phyloP scores from a whole-genome alignment of 257 asterid genomes.

The Lithospermum erythrorhizon region DNA sequence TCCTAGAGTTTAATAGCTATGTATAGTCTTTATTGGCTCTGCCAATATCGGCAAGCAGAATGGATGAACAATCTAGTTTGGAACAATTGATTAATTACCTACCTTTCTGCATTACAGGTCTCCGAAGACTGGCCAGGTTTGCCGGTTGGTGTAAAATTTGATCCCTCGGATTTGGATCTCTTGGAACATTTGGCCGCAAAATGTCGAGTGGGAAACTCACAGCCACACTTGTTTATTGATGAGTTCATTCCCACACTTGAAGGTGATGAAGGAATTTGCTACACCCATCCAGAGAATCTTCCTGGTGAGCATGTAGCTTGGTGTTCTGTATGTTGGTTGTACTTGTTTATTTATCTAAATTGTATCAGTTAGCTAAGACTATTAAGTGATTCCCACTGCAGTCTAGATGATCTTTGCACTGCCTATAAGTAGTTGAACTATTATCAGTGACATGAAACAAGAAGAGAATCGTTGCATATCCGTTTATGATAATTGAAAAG shows the following conservation, averaged over 20 bases:
- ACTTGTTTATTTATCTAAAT: neutral
- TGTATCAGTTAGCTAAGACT: too few species aligned
- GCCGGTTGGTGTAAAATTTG: conserved; percentile 45
- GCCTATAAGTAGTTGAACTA: too few species aligned
- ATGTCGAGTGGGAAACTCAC: conserved; percentile 27
- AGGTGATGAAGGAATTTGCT: conserved; percentile 40
- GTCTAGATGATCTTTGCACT: too few species aligned
- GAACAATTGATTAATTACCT: neutral
- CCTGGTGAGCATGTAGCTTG: conserved; percentile 20
- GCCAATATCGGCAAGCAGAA: neutral
- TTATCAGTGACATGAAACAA: too few species aligned
- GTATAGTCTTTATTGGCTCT: too few species aligned
- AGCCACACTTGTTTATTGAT: conserved; percentile 34
- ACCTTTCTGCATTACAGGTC: conserved; percentile 27
- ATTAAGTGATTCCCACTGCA: too few species aligned
- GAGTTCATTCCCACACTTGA: conserved; percentile 34
- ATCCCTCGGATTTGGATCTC: conserved; percentile 39
- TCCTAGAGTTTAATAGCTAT: too few species aligned
- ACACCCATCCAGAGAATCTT: conserved; percentile 38
- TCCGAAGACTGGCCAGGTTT: conserved; percentile 39
- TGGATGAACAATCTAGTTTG: neutral
- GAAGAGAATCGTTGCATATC: too few species aligned
- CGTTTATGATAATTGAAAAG: too few species aligned
- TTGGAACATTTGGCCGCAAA: conserved; percentile 43
- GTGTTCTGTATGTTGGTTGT: neutral